A percentile compares a stretch with the other conserved stretches of the same genome.
These are phyloP conservation scores for Phytophthora litchii DNA, from an alignment of 352 stramenopile species.

Conservation along the genomic window DNA sequence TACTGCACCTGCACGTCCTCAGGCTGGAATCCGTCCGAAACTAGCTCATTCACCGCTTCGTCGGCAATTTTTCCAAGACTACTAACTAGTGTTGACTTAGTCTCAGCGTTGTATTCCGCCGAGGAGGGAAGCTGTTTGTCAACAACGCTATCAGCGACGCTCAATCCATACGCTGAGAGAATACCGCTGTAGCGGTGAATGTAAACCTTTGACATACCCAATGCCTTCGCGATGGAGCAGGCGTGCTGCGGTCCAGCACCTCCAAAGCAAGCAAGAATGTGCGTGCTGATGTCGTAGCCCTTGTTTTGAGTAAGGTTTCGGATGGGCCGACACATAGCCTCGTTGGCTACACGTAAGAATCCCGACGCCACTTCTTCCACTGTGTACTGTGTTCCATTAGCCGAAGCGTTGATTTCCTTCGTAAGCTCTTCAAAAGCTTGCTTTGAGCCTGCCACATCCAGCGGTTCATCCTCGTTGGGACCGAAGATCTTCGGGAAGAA, in stretches of 20 bases:
- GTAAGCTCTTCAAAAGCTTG: constrained; percentile 93
- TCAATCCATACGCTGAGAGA: constrained; percentile 97
- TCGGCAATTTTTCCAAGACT: constrained; percentile 58
- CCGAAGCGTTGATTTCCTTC: constrained; percentile 83
- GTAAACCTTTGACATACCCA: constrained; percentile 98
- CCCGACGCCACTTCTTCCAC: constrained; percentile 96
- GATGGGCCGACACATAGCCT: constrained; percentile 99
- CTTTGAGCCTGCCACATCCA: constrained; percentile 95
- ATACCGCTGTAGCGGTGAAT: constrained; percentile 99
- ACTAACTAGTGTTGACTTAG: constrained; percentile 55
- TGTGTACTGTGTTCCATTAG: constrained; percentile 73
- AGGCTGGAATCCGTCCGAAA: constrained; percentile 79
- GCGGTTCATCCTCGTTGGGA: constrained; percentile 95
- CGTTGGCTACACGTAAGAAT: constrained; percentile 98
- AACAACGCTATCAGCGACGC: constrained; percentile 96
- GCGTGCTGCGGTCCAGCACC: constrained; percentile 98
- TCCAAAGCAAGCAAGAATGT: constrained; percentile 98
- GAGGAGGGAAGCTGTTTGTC: constrained; percentile 95
- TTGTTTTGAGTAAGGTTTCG: constrained; percentile 99
- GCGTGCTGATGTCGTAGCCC: constrained; percentile 96
- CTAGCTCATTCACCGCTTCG: constrained; percentile 73
- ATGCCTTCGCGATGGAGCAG: constrained; percentile 95
- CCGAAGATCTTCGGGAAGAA: constrained; percentile 99
- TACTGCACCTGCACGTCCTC: constrained; percentile 94
- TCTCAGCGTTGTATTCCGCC: constrained; percentile 55